These are phyloP conservation scores for Leccinum fibrillosum DNA, from an alignment of 768 basidiomycete genomes.

Conservation along the genomic window DNA sequence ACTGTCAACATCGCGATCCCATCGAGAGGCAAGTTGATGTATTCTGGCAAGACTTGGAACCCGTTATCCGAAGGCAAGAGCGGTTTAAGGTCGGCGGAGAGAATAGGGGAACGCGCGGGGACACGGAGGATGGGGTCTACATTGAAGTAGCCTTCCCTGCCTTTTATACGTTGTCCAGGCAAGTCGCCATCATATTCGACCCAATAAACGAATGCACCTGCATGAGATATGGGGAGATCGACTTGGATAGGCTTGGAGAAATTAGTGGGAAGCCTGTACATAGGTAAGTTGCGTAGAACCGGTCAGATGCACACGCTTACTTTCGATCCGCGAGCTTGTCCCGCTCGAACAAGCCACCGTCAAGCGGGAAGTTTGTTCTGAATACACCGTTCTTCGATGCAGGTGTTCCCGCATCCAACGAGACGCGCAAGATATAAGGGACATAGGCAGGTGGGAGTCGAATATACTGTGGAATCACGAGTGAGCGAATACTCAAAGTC, in stretches of 20 bases:
- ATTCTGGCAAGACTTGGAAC: constrained; percentile 45
- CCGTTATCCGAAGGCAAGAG: constrained; percentile 54
- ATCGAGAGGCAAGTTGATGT: constrained; percentile 76
- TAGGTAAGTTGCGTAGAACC: constrained; percentile 12
- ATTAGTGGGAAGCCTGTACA: constrained; percentile 70
- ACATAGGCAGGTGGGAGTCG: constrained; percentile 88
- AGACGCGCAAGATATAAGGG: constrained; percentile 90
- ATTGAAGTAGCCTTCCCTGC: constrained; percentile 93
- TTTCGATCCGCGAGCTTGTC: constrained; percentile 69
- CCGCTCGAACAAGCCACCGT: constrained; percentile 83
- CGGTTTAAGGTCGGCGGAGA: constrained; percentile 51
- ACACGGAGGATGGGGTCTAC: constrained; percentile 85
- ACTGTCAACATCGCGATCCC: constrained; percentile 86
- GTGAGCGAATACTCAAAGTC: constrained; percentile 6
- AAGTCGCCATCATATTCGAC: constrained; percentile 79
- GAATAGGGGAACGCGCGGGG: constrained; percentile 71
- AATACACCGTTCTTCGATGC: constrained; percentile 89
- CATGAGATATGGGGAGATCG: constrained; percentile 93
- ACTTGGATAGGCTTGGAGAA: constrained; percentile 90
- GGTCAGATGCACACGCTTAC: constrained; percentile 41
- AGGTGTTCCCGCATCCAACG: constrained; percentile 88
- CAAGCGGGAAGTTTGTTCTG: constrained; percentile 95
- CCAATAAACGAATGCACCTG: constrained; percentile 95
- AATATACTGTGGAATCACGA: constrained; percentile 64
- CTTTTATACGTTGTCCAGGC: constrained; percentile 62